A percentile compares a stretch with the other conserved stretches of the same genome.
phyloP scores from a whole-genome alignment of 164 flowering plant genomes.

The Vitis labrusca region DNA sequence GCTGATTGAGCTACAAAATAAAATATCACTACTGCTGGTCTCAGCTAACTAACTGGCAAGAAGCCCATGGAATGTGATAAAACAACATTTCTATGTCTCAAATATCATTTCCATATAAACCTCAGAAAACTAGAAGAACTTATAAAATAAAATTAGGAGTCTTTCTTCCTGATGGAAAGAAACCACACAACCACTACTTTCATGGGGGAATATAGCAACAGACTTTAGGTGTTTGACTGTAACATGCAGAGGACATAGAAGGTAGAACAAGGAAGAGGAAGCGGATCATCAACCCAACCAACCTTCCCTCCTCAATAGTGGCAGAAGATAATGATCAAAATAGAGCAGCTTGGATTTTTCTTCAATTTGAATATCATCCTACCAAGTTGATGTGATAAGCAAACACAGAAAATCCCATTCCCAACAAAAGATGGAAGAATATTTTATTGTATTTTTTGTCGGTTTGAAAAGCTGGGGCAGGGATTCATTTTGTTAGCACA shows the following conservation, averaged over 20 bases:
- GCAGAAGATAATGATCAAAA: too few relatives aligned
- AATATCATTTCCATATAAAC: neutral
- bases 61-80: slow-evolving; percentile 8
- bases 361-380: neutral
- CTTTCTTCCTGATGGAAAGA: too few relatives aligned
- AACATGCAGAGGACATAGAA: neutral
- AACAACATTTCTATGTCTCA: neutral
- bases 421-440: slow-evolving; percentile 10
- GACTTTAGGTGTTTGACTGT: neutral
- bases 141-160: too few relatives aligned
- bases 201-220: neutral
- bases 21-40: neutral
- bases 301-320: too few relatives aligned
- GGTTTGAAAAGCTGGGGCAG: neutral
- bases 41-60: slow-evolving; percentile 9
- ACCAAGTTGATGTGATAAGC: slow-evolving; percentile 3
- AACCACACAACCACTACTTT: too few relatives aligned
- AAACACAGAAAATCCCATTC: neutral
- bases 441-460: slow-evolving; percentile 3
- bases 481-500: slow-evolving; percentile 7
- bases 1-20: neutral
- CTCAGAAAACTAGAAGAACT: neutral
- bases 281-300: too few relatives aligned
- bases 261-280: neutral
- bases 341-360: neutral